Base-by-base conservation (phyloP, 2,329 filamentous ascomycete species). In the Claviceps quebecensis region DNA sequence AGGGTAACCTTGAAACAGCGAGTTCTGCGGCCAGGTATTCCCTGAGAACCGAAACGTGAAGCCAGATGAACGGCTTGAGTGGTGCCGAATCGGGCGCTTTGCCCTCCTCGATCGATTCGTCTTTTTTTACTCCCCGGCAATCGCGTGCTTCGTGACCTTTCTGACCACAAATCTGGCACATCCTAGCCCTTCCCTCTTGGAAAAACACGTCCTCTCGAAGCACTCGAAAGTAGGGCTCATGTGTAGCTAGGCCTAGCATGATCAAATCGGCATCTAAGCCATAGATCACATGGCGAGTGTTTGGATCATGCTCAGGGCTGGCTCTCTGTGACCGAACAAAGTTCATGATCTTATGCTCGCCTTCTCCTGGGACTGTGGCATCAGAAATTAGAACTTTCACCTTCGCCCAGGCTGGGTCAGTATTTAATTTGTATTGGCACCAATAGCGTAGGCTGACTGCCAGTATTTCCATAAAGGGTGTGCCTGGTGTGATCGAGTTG, bases 311-410 rank as follows among this genome's bases (percentile, higher is more conserved):
- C 57, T 94, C 84, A 5, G 90, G 84, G 50, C 87, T 93, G 48
- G 86, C 81, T 61, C 93, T 83, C 68, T 98, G 94, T 39, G 91
- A 95, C 61, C 93, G 84, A 58, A 98, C 81, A 66, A 97, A 98
- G 59, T 93, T 84, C 93, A 98, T 98, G 63, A 98, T 97, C 69
- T 98, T 98, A 69, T 98, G 93, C 71, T 98, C 93, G 65, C 93
- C 93, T 71, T 98, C 93, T 64, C 93, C 93, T 51, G 93, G 93
- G 40, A 98, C 90, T 41, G 91, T 96, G 50, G 93, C 91, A 73
- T 98, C 93, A 8, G 93, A 98, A 58, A 98, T 97, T 67, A 98
- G 94, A 66, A 98, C 80, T 75, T 98, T 98, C 66, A 96, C 75
- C 66, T 89, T 89, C 56, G 86, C 87, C 94, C 94, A 98, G 48